phyloP scores from a whole-genome alignment of 2,329 filamentous ascomycete species.

The Ustilaginoidea virens region DNA sequence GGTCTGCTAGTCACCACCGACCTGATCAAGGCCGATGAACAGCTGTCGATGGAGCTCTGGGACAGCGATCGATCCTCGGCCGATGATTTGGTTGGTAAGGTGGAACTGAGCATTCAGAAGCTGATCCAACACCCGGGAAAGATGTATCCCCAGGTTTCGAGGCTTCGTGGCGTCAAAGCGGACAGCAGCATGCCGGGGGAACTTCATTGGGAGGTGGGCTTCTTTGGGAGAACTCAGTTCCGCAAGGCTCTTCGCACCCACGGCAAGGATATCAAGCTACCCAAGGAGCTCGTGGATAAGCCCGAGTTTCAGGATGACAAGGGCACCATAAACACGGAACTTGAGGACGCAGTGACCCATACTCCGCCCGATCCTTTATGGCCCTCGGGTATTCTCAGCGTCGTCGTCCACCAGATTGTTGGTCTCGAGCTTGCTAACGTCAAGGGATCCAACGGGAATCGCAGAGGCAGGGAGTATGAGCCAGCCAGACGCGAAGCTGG shows the following conservation, averaged over 20 bases:
- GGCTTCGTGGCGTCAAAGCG: slow-evolving; percentile 66
- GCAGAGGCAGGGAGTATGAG: slow-evolving; percentile 76
- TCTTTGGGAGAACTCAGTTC: slow-evolving; percentile 83
- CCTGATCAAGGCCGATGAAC: slow-evolving; percentile 84
- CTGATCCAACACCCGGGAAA: slow-evolving; percentile 83
- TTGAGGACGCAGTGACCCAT: slow-evolving; percentile 73
- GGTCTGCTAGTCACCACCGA: slow-evolving; percentile 78
- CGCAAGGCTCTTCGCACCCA: slow-evolving; percentile 72
- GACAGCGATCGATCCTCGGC: slow-evolving; percentile 86
- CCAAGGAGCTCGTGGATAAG: slow-evolving; percentile 55
- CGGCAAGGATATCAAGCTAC: slow-evolving; percentile 67
- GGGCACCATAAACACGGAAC: slow-evolving; percentile 50
- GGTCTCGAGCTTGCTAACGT: slow-evolving; percentile 86
- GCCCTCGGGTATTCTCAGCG: slow-evolving; percentile 76
- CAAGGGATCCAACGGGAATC: slow-evolving; percentile 67
- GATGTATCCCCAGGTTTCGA: slow-evolving; percentile 83
- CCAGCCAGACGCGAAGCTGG: slow-evolving; percentile 70
- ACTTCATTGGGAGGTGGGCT: slow-evolving; percentile 91
- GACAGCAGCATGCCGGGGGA: slow-evolving; percentile 84
- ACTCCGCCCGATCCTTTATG: slow-evolving; percentile 93
- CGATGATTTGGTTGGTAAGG: slow-evolving; percentile 89
- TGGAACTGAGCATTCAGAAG: slow-evolving; percentile 86
- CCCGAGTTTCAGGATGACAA: slow-evolving; percentile 74
- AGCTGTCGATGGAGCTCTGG: slow-evolving; percentile 88
- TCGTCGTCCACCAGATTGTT: slow-evolving; percentile 88